phyloP scores from a whole-genome alignment of 768 basidiomycete genomes.

The Lactifluus hygrophoroides region DNA sequence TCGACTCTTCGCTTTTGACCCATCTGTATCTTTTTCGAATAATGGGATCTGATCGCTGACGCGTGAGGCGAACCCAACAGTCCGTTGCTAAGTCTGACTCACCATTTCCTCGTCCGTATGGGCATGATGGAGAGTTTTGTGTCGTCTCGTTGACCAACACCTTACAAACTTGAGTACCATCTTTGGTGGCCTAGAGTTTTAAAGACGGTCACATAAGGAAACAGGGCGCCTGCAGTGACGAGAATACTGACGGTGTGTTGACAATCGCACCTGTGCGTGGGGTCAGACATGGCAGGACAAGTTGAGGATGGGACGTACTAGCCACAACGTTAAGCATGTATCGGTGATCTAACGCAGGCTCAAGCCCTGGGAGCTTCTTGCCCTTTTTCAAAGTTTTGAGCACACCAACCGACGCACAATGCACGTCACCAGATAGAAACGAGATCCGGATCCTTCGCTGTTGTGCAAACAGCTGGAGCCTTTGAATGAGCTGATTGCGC shows the following conservation, averaged over 20 bases:
- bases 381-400: constrained; percentile 55
- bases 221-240: not conserved
- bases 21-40: constrained; percentile 71
- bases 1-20: constrained; percentile 63
- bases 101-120: constrained; percentile 90
- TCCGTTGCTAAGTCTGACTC: not conserved
- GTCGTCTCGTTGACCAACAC: constrained; percentile 66
- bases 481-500: constrained; percentile 79
- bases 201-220: not conserved
- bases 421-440: constrained; percentile 90
- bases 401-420: constrained; percentile 77
- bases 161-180: constrained; percentile 74
- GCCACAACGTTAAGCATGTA: constrained; percentile 90
- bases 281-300: not conserved
- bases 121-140: constrained; percentile 74
- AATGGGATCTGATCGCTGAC: constrained; percentile 51
- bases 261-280: constrained; percentile 70
- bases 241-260: constrained; percentile 72
- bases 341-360: constrained; percentile 56
- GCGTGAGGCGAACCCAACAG: not conserved
- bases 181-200: constrained; percentile 48
- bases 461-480: constrained; percentile 65
- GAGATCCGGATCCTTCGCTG: constrained; percentile 62
- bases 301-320: constrained; percentile 42
- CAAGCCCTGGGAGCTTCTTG: constrained; percentile 40